These are phyloP conservation scores for Rhizopus stolonifer DNA, from an alignment of 371 early-diverging fungal species.

Conservation along the genomic window DNA sequence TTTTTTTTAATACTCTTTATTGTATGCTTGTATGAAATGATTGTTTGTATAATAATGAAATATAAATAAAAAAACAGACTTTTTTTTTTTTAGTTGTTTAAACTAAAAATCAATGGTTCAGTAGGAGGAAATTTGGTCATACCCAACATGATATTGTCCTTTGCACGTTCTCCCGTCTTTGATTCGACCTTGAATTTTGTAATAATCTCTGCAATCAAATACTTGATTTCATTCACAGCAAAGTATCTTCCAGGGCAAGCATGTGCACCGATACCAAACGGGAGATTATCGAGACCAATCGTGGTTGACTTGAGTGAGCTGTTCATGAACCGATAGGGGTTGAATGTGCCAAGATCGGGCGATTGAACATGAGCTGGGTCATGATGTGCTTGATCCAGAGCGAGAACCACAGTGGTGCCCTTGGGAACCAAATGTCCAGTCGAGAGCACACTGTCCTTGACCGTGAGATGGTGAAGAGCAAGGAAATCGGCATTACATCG, in stretches of 20 bases:
- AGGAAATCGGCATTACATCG: slow-evolving; percentile 34
- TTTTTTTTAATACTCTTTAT: too few relatives aligned
- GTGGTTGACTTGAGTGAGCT: slow-evolving; percentile 22
- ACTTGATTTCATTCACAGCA: slow-evolving; percentile 50
- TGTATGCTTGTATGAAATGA: too few relatives aligned
- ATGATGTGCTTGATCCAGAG: slow-evolving; percentile 26
- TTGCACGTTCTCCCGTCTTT: slow-evolving; percentile 26
- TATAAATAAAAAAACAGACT: too few relatives aligned
- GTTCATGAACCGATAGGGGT: slow-evolving; percentile 29
- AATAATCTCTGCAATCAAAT: slow-evolving; percentile 30
- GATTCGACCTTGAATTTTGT: slow-evolving; percentile 25
- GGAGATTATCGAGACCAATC: slow-evolving; percentile 18
- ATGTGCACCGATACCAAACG: slow-evolving; percentile 41
- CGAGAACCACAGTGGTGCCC: slow-evolving; percentile 29
- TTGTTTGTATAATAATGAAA: too few relatives aligned
- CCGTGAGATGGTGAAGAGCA: slow-evolving; percentile 34
- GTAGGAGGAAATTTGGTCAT: slow-evolving; percentile 33
- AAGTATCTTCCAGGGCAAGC: slow-evolving; percentile 55
- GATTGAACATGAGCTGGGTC: not conserved
- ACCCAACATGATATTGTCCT: slow-evolving; percentile 26
- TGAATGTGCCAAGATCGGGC: slow-evolving; percentile 24
- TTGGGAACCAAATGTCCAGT: slow-evolving; percentile 47
- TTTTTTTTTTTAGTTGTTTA: not conserved
- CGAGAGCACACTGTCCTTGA: slow-evolving; percentile 33
- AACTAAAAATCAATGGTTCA: slow-evolving; percentile 23